Conservation (phyloP, 2,329 filamentous ascomycete genomes). For the Chaetomium olivaceum region DNA sequence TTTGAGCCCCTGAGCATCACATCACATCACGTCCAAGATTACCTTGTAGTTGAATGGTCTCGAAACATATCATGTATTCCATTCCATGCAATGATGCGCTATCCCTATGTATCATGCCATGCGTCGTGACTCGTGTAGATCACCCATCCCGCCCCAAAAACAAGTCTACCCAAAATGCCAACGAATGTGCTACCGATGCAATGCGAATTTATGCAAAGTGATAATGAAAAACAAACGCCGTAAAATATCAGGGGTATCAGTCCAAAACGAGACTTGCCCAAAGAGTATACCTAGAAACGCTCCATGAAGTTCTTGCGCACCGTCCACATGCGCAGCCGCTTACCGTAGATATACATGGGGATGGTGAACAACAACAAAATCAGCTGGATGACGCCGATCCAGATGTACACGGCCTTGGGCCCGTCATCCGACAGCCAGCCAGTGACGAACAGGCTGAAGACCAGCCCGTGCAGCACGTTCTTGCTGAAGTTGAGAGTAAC, state of each 20-base stretch:
- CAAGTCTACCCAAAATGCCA: constrained; percentile 1
- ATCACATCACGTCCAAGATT: neutral
- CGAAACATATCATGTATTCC: neutral
- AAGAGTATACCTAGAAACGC: constrained; percentile 45
- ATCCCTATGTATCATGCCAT: constrained; percentile 7
- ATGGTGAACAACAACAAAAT: constrained; percentile 72
- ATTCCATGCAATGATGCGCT: neutral
- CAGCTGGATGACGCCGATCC: constrained; percentile 83
- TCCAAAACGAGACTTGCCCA: neutral
- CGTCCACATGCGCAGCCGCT: constrained; percentile 92
- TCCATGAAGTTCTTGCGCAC: constrained; percentile 84
- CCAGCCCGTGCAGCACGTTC: constrained; percentile 86
- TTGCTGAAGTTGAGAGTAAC: constrained; percentile 95
- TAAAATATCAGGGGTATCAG: constrained; percentile 5
- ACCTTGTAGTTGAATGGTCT: neutral
- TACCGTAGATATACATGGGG: constrained; percentile 93
- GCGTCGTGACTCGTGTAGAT: constrained; percentile 4
- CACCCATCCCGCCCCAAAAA: neutral
- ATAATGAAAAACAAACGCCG: constrained; percentile 13
- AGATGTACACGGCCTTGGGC: constrained; percentile 75
- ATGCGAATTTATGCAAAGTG: constrained; percentile 18
- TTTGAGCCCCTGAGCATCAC: neutral
- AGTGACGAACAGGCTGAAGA: constrained; percentile 87
- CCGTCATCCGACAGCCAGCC: constrained; percentile 78
- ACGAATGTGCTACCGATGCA: constrained; percentile 11